Evolutionary conservation across 148 eudicot species (phyloP).

Genomic region (Rhododendron ovatum): DNA sequence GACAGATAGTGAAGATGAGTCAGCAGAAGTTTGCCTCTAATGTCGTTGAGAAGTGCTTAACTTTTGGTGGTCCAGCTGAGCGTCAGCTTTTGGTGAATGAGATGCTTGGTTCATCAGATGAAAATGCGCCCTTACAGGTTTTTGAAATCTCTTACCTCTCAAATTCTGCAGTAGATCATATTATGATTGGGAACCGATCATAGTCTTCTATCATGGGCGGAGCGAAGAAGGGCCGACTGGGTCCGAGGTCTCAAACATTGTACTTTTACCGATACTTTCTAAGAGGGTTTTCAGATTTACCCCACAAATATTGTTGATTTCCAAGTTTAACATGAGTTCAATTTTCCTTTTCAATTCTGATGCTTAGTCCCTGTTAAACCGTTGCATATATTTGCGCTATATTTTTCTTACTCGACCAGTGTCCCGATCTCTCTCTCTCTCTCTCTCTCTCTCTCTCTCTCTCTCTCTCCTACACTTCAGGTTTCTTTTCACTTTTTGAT

Average conservation of each 20-base stretch:
- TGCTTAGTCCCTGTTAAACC: not conserved
- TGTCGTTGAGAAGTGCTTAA: constrained; percentile 64
- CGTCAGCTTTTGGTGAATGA: constrained; percentile 55
- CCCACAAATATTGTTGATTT: not conserved
- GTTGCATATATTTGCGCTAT: not conserved
- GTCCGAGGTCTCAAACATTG: not conserved
- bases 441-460: not conserved
- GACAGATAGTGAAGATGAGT: constrained; percentile 70
- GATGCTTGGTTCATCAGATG: constrained; percentile 61
- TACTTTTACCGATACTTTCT: not conserved
- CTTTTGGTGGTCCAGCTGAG: constrained; percentile 53
- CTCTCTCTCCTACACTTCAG: not conserved
- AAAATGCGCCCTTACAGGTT: constrained; percentile 61
- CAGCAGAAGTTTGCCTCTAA: constrained; percentile 72
- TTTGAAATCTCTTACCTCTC: not conserved
- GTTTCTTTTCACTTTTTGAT: not conserved
- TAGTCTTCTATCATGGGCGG: not conserved
- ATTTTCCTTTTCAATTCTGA: not conserved
- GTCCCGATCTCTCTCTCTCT: not conserved
- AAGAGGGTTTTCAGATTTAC: not conserved
- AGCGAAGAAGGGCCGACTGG: not conserved
- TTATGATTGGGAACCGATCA: not conserved
- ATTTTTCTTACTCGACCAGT: not conserved
- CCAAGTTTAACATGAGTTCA: not conserved
- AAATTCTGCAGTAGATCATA: not conserved